Evolutionary conservation across 768 basidiomycete genomes (phyloP).

Genomic region (Lactarius sanguifluus): DNA sequence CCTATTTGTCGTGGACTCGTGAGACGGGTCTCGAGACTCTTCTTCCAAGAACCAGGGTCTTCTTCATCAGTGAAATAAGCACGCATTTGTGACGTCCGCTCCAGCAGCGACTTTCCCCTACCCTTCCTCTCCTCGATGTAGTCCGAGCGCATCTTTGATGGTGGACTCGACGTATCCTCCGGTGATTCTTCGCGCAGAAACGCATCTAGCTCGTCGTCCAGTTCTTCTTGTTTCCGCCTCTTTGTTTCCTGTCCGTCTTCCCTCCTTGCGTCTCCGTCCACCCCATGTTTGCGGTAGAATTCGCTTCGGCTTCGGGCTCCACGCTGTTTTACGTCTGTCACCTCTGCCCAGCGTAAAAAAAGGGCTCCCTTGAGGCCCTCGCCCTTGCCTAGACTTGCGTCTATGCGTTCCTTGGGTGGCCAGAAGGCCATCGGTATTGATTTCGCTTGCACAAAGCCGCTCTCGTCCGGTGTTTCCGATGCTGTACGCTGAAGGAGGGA

Average conservation of each 20-base stretch:
- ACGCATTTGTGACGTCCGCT: conserved; percentile 54
- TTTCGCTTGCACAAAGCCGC: conserved; percentile 61
- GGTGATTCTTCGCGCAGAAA: conserved; percentile 53
- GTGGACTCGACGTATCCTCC: conserved; percentile 40
- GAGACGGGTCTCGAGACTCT: conserved; percentile 44
- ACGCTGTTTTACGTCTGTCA: conserved; percentile 72
- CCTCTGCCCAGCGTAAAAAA: conserved; percentile 73
- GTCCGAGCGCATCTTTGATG: conserved; percentile 70
- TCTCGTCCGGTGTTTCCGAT: conserved; percentile 50
- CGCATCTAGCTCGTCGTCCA: conserved; percentile 69
- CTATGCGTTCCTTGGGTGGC: conserved; percentile 80
- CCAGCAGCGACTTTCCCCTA: conserved; percentile 46
- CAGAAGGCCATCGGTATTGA: conserved; percentile 71
- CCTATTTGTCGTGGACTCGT: conserved; percentile 32
- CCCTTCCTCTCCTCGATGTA: conserved; percentile 49
- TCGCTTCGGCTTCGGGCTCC: conserved; percentile 71
- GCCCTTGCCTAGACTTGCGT: conserved; percentile 65
- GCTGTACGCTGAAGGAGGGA: conserved; percentile 51
- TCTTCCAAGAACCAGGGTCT: conserved; percentile 37
- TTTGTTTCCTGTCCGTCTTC: conserved; percentile 29
- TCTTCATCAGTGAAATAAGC: conserved; percentile 36
- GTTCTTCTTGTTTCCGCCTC: conserved; percentile 41
- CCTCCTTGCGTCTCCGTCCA: conserved; percentile 38
- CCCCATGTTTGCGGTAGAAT: conserved; percentile 78
- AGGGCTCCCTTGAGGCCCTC: conserved; percentile 66